Evolutionary conservation across 1,284 basidiomycete species (phyloP), one percentile per base, ranked within the genome.

Genomic region (Austropuccinia psidii): DNA sequence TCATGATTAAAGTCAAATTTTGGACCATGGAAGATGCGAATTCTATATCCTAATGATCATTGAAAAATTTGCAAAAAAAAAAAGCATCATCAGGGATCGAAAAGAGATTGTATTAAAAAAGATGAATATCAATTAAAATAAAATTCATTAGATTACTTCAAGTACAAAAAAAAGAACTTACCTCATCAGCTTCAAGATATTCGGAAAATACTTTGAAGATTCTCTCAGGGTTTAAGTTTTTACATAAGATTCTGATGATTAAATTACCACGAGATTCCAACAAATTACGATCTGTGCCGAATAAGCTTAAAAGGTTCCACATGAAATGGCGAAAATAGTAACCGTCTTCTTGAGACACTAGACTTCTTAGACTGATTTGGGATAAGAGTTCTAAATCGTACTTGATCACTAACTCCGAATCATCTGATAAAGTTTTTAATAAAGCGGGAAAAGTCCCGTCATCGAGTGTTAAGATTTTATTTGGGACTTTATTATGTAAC

Each of bases 1-100:
- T 94, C 74, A 99, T 85, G 77, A 98, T 98, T 80, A 96, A 88
- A 79, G 93, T 97, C 62, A 99, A 84, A 81, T 98, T 98, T 83
- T 97, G 92, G 6, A 98, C 92, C 83, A 98, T 98, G 77, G 92
- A 90, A 78, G 91, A 91, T 0, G 94, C 93, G 80, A 98, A 98
- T 80, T 98, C 95, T 61, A 98, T 85, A 80, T 98, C 95, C 89
- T 93, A 75, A 2, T 62, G 7, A 41, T 19, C 21, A 37, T 7
- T 19, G 27, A 19, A 11, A 31, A n/a, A 5, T 2, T 33, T 45
- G 35, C 43, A 29, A 19, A 27, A 35, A 29, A 13, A 24, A 52
- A 13, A 43, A 57, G 58, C 19, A 50, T 29, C 31, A 4, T 27
- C 47, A 33, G 52, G 15, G 15, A 31, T 54, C 45, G 45, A 41